Evolutionary conservation across 495 filamentous ascomycete genomes (phyloP), one percentile per base, ranked within the genome.

Genomic region (Penicillium lagena): DNA sequence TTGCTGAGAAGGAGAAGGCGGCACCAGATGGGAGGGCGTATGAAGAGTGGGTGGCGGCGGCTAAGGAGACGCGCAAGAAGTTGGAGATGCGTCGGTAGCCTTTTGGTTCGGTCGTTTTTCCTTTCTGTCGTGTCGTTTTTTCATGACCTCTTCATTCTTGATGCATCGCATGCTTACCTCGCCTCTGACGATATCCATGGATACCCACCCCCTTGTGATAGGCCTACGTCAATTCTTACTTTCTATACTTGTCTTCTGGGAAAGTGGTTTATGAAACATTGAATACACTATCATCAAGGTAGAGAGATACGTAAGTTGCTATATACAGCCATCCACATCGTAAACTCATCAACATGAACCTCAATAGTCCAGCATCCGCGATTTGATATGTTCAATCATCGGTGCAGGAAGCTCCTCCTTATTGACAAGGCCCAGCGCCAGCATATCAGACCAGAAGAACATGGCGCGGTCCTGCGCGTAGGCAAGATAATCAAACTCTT

Each of bases 401-500:
- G 71, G 68, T 48, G 71, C 68, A 0, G 88, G 89, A 52, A 97
- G 63, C 33, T 95, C 87, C 34, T 90, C 85, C 45, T 68, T 64
- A 51, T 68, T 73, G 30, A 91, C 69, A 35, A 95, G 61, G 0
- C 86, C 87, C 58, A 95, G 43, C 12, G 68, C 59, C 32, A 97
- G 59, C 46, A 87, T 77, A 64, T 99, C 94, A 7, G 89, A 88
- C 85, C 90, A 90, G 68, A 97, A 94, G 65, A 96, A 86, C 67
- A 89, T 66, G 2, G 89, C 94, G 10, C 93, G 75, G 55, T 96
- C 86, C 66, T 94, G 87, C 11, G 94, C 81, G 67, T 99, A 96
- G 0, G 76, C 80, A 27, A 97, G 68, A 62, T 96, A 97, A 60
- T 98, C 90, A 59, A 98, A 98, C 51, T 85, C 88, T 6, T 79